These are phyloP conservation scores for Candida corydali DNA, from an alignment of 805 yeast species.

Conservation along the genomic window DNA sequence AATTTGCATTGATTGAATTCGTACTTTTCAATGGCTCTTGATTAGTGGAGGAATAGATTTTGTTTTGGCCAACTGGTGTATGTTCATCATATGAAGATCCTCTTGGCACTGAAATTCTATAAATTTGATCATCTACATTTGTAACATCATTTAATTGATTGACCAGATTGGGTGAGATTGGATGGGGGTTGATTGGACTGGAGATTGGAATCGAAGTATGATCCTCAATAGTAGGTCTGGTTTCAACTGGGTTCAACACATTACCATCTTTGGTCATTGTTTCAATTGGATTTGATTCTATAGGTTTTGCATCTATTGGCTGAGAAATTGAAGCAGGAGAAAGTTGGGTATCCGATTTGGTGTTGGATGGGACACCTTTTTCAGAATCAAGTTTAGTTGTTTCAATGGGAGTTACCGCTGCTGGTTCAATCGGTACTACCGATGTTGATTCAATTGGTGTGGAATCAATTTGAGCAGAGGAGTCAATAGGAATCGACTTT, in stretches of 20 bases:
- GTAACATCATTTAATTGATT: not conserved
- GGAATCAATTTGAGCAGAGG: too few relatives aligned
- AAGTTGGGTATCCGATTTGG: too few relatives aligned
- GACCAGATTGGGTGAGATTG: not conserved
- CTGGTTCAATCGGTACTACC: too few relatives aligned
- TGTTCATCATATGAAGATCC: not conserved
- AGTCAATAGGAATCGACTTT: too few relatives aligned
- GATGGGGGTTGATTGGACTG: not conserved
- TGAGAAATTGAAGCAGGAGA: slow-evolving; percentile 1
- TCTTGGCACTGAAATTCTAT: slow-evolving; percentile 4
- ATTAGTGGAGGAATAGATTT: slow-evolving; percentile 1
- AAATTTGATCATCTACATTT: slow-evolving; percentile 1
- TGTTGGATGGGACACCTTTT: not conserved
- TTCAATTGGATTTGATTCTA: not conserved
- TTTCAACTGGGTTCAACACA: not conserved
- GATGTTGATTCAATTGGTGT: not conserved
- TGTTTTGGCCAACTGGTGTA: not conserved
- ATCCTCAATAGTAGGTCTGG: not conserved
- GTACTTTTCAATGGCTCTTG: not conserved
- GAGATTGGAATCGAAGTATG: not conserved
- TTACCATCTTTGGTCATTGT: not conserved
- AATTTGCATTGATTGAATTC: not conserved
- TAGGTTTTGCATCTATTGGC: slow-evolving; percentile 1
- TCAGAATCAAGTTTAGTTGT: too few relatives aligned
- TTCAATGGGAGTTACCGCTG: not conserved